Evolutionary conservation across 345 rosid genomes (phyloP).

Genomic region (Eucalyptus cladocalyx): DNA sequence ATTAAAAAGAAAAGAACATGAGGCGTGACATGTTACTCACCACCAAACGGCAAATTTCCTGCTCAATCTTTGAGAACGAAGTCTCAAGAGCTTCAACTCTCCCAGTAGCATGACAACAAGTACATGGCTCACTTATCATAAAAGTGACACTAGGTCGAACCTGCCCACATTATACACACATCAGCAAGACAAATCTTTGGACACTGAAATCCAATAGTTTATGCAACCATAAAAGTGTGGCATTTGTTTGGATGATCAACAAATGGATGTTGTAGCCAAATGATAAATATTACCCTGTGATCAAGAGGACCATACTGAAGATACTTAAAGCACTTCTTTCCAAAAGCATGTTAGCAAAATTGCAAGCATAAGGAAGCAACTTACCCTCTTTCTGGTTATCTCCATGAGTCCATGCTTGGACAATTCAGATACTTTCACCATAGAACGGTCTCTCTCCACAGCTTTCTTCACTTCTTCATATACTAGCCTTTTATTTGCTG

Average conservation of each 20-base stretch:
- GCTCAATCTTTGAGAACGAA: constrained; percentile 89
- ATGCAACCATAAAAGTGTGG: not conserved
- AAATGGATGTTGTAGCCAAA: not conserved
- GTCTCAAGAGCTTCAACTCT: constrained; percentile 97
- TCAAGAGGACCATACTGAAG: not conserved
- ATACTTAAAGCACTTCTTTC: not conserved
- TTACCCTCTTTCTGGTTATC: constrained; percentile 95
- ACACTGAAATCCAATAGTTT: not conserved
- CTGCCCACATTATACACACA: constrained; percentile 22
- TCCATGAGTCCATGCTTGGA: constrained; percentile 98
- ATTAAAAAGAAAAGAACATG: not conserved
- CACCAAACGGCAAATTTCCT: constrained; percentile 74
- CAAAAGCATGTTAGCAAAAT: not conserved
- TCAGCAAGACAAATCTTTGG: not conserved
- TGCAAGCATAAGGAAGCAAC: not conserved
- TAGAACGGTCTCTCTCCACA: constrained; percentile 86
- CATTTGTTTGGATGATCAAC: not conserved
- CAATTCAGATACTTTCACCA: constrained; percentile 84
- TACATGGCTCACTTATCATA: constrained; percentile 94
- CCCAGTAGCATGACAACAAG: constrained; percentile 90
- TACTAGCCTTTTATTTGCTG: constrained; percentile 87
- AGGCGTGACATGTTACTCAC: constrained; percentile 34
- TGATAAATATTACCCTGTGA: not conserved
- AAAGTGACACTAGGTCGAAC: constrained; percentile 96
- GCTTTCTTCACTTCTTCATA: constrained; percentile 91